Evolutionary conservation across 306 rosid genomes (phyloP).

Genomic region (Prunus davidiana): DNA sequence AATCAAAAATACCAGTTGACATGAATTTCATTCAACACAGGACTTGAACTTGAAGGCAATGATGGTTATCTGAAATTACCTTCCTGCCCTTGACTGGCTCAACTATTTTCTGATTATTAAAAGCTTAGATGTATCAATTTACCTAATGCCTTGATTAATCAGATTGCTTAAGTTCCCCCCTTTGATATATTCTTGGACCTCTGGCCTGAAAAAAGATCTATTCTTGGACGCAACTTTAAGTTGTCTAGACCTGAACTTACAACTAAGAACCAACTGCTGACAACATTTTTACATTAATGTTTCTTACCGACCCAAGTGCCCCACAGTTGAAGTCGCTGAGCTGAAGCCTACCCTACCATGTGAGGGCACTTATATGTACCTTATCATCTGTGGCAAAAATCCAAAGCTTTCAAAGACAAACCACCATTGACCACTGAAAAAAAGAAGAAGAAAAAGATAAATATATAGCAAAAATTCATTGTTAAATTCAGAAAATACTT

Average conservation of each 20-base stretch:
- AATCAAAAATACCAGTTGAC: slow-evolving; percentile 22
- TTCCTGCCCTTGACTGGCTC: too few relatives aligned
- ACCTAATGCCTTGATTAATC: neutral
- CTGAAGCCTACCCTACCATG: slow-evolving; percentile 37
- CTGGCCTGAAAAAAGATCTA: too few relatives aligned
- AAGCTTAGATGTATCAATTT: too few relatives aligned
- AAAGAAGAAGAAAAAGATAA: too few relatives aligned
- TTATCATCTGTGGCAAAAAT: slow-evolving; percentile 20
- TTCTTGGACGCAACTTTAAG: too few relatives aligned
- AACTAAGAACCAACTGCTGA: neutral
- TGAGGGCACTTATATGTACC: slow-evolving; percentile 31
- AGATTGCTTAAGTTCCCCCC: neutral
- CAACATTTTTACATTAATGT: neutral
- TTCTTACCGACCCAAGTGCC: neutral
- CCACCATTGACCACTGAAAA: neutral
- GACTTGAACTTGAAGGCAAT: too few relatives aligned
- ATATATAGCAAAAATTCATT: too few relatives aligned
- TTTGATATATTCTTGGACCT: neutral
- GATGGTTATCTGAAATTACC: neutral
- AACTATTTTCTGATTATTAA: too few relatives aligned
- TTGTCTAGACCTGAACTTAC: too few relatives aligned
- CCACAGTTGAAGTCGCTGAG: neutral
- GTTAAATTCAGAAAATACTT: too few relatives aligned
- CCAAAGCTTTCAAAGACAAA: neutral
- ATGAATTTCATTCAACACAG: neutral